Base-by-base conservation (phyloP, 441 rosid species). In the Jatropha multifida region DNA sequence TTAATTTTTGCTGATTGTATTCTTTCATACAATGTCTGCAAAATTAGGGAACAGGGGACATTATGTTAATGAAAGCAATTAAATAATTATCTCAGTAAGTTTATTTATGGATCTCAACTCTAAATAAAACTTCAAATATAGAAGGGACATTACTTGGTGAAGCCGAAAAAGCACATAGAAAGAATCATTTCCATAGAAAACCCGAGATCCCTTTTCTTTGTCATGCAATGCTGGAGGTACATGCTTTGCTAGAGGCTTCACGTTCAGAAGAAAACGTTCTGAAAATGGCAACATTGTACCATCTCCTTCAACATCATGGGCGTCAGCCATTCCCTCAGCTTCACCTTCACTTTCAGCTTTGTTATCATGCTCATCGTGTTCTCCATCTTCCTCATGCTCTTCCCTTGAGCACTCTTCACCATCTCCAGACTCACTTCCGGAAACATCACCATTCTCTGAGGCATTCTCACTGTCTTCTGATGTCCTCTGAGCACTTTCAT, bases 311-410 rank as follows among this genome's bases (percentile, higher is more conserved):
- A 83, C 87, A 79, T 88, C 98, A 23, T 88, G 96, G 60, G 90
- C 94, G 88, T 91, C 95, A 71, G 91, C 92, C 84, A 82, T 85
- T 68, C 92, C 92, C 82, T 91, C 97, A 52, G 94, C 99, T 82
- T 94, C 98, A 70, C 93, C 98, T 90, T 94, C 97, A 69, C 96
- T 94, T 88, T 96, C 98, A 68, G 84, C 99, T 82, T 93, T 89
- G 72, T 88, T 86, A 78, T 89, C 92, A 78, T 85, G 90, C 61
- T 90, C 91, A 73, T 86, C 87, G 51, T 85, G 90, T 66, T 89
- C 91, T 38, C 81, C 85, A 82, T 90, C 96, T 84, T 92, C 95
- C 78, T 88, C 96, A 0, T 79, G 95, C 79, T 90, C 95, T 82
- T 91, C 98, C 81, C 82, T 84, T 49, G 93, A 92, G 86, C 91